phyloP scores from a whole-genome alignment of 2,329 filamentous ascomycete genomes.

The Verticillium nonalfalfae region DNA sequence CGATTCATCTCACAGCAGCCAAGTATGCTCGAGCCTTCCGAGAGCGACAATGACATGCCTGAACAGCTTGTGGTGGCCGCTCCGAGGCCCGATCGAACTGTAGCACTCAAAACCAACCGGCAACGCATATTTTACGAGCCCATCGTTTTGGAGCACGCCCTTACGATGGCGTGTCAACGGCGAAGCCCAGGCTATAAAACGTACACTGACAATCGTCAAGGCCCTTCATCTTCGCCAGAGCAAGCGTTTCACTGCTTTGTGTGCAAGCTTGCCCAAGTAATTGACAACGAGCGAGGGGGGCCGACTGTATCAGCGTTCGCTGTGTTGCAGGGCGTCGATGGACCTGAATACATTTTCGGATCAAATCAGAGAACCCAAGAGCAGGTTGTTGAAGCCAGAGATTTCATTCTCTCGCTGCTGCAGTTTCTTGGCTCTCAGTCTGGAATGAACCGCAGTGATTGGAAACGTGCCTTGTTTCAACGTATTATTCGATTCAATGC shows the following conservation, averaged over 20 bases:
- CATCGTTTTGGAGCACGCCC: constrained; percentile 16
- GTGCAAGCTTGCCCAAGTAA: constrained; percentile 21
- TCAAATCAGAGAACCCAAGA: constrained; percentile 16
- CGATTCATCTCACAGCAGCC: too few relatives aligned
- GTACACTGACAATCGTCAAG: not conserved
- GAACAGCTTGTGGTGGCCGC: not conserved
- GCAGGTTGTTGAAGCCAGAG: not conserved
- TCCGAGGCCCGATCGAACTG: not conserved
- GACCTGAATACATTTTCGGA: constrained; percentile 21
- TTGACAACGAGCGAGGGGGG: constrained; percentile 20
- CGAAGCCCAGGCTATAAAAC: not conserved
- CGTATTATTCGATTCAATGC: constrained; percentile 3
- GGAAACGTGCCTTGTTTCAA: not conserved
- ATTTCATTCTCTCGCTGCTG: not conserved
- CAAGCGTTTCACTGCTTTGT: constrained; percentile 20
- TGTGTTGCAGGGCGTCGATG: constrained; percentile 18
- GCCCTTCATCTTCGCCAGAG: constrained; percentile 8
- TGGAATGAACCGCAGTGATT: not conserved
- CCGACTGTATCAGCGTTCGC: constrained; percentile 22
- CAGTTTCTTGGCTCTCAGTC: not conserved
- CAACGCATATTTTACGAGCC: constrained; percentile 21
- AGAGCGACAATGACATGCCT: not conserved
- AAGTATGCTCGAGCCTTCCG: too few relatives aligned
- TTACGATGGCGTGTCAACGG: constrained; percentile 11
- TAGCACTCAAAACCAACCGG: constrained; percentile 10